Evolutionary conservation across 352 stramenopile genomes (phyloP), one percentile per base, ranked within the genome.

Genomic region (Phytophthora capsici): DNA sequence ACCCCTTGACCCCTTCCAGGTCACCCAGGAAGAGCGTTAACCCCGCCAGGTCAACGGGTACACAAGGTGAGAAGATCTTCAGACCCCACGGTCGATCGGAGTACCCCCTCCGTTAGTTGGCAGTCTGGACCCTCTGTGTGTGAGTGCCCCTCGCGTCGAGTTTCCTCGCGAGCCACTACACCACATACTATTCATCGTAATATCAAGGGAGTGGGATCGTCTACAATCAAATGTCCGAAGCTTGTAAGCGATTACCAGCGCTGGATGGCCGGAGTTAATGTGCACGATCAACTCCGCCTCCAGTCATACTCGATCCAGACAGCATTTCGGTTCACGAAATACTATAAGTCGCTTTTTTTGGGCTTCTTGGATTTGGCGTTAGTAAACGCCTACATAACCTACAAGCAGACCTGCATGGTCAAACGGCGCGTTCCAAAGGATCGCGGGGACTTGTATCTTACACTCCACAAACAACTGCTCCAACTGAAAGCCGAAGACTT

Each of bases 171-270:
- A n/a, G n/a, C n/a, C n/a, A n/a, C n/a, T n/a, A n/a, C n/a, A n/a
- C n/a, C n/a, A n/a, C n/a, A n/a, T n/a, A n/a, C 6, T 0, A 66
- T 73, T 12, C 13, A 64, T 6, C 54, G 63, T 0, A 77, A 77
- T 20, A n/a, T 77, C 2, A 73, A 71, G 36, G 9, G 12, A 32
- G 23, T 53, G 0, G 57, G 62, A 0, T 6, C 17, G 8, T 34
- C 32, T 10, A 46, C 19, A 1, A 23, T 76, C 6, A 37, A 28
- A 14, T 74, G 62, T 17, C 67, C 66, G 0, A 48, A 55, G 12
- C 16, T 73, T 0, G 47, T 77, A 19, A 69, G 30, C 0, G 66
- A 73, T 37, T 76, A 79, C 47, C 62, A 79, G 17, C 36, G 36
- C 7, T 28, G 25, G 25, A 28, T 28, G 25, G 25, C 3, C 25